Evolutionary conservation across 78 protist species (phyloP).

Genomic region (Polysphondylium violaceum): DNA sequence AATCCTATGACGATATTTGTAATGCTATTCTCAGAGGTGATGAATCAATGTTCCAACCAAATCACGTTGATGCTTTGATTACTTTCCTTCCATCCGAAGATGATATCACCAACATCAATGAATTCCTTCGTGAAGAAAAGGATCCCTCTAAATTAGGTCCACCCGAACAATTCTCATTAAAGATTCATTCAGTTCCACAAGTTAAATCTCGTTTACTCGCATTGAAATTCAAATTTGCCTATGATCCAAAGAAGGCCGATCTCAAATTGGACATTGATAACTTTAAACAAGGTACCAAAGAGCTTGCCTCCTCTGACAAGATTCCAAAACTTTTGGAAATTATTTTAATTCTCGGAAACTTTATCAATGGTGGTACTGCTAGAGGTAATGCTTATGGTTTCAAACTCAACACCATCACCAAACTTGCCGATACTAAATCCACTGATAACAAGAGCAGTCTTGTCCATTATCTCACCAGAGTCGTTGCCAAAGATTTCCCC

Average conservation of each 20-base stretch:
- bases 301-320: conserved; percentile 1
- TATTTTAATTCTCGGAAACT: conserved; percentile 74
- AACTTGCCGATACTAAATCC: conserved; percentile 82
- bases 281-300: conserved; percentile 50
- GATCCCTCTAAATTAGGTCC: conserved; percentile 57
- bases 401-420: conserved; percentile 78
- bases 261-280: conserved; percentile 68
- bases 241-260: conserved; percentile 62
- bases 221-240: conserved; percentile 51
- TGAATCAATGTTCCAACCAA: conserved; percentile 63
- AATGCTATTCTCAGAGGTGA: conserved; percentile 37
- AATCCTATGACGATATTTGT: conserved; percentile 65
- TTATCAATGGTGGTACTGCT: conserved; percentile 83
- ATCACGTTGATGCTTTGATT: conserved; percentile 69
- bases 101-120: conserved; percentile 72
- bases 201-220: conserved; percentile 58
- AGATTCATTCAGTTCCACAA: conserved; percentile 65
- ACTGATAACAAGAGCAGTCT: conserved; percentile 71
- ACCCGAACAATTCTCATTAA: conserved; percentile 66
- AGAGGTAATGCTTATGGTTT: conserved; percentile 81
- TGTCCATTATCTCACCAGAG: conserved; percentile 49
- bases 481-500: conserved; percentile 63
- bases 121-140: conserved; percentile 51
- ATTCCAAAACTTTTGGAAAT: conserved; percentile 63
- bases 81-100: conserved; percentile 79